Conservation (phyloP, 2,329 filamentous ascomycete genomes). For the Fusarium sp. region DNA sequence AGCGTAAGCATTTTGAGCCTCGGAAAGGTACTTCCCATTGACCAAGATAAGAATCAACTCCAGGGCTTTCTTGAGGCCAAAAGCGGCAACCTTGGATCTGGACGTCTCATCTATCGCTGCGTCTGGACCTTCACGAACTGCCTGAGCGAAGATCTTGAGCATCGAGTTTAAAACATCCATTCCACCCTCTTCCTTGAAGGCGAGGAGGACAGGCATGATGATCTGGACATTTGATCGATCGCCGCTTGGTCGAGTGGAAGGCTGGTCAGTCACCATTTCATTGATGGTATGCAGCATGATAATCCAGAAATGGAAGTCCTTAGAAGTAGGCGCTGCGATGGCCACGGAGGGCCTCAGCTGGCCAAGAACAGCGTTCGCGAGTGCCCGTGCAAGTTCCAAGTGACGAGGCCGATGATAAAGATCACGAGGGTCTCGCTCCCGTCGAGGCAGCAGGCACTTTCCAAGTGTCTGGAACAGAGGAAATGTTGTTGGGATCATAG, state of each 20-base stretch:
- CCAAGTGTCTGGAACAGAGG: slow-evolving; percentile 89
- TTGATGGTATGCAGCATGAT: slow-evolving; percentile 82
- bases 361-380: slow-evolving; percentile 77
- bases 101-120: slow-evolving; percentile 62
- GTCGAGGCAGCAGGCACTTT: slow-evolving; percentile 81
- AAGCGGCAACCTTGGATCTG: slow-evolving; percentile 63
- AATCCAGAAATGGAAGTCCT: slow-evolving; percentile 84
- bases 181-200: slow-evolving; percentile 86
- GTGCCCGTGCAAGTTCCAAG: slow-evolving; percentile 69
- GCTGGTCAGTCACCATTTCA: slow-evolving; percentile 80
- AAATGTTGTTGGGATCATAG: slow-evolving; percentile 82
- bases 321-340: slow-evolving; percentile 62
- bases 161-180: slow-evolving; percentile 80
- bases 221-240: slow-evolving; percentile 66
- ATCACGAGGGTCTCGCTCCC: slow-evolving; percentile 71
- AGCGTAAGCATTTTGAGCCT: slow-evolving; percentile 72
- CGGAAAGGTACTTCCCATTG: slow-evolving; percentile 82
- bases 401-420: slow-evolving; percentile 67
- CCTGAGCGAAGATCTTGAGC: slow-evolving; percentile 71
- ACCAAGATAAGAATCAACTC: slow-evolving; percentile 83
- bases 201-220: slow-evolving; percentile 82
- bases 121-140: slow-evolving; percentile 48
- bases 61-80: slow-evolving; percentile 83
- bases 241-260: slow-evolving; percentile 59
- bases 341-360: slow-evolving; percentile 69